Base-by-base conservation (phyloP, 306 rosid genomes). In the Quercus gilva region DNA sequence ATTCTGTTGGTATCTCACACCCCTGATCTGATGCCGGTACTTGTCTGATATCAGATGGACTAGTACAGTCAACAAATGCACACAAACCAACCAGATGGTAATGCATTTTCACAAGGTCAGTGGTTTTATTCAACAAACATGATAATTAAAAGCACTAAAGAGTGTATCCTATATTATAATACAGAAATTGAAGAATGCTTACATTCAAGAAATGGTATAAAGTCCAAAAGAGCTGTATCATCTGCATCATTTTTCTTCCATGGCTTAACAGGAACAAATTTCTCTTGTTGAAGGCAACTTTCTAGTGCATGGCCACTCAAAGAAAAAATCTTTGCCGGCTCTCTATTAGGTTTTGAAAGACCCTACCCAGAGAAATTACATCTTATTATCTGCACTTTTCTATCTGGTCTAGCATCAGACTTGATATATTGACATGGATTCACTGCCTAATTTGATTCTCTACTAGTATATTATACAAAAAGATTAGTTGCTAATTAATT, bases 131-230 rank as follows among this genome's bases (percentile, higher is more conserved):
- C 29, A 43, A 33, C 6, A 74, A 65, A 14, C 33, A 70, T 56
- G 13, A 26, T 33, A 73, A 74, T 58, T 23, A 15, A 60, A 63
- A 55, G 56, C 59, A 55, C 31, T 25, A 76, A 2, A 19, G 11
- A 12, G 17, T 10, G 53, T 49, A 13, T 49, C 53, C 53, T 12
- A 49, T 10, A 12, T 49, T 49, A 49, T 12, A 49, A 45, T 74
- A 78, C 25, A 12, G 45, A 67, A 79, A 52, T 21, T 58, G 19
- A 19, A 70, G 55, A 78, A 35, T 28, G 61, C 97, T 92, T 87
- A 92, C 98, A 94, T 80, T 94, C 98, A 67, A 94, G 93, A 80
- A 94, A 92, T 70, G 99, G 99, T 67, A 95, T 95, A 55, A 91
- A 89, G 82, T 95, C 99, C 88, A 95, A 61, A 79, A 95, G 96